Base-by-base conservation (phyloP, 495 filamentous ascomycete genomes). In the Podospora conica region DNA sequence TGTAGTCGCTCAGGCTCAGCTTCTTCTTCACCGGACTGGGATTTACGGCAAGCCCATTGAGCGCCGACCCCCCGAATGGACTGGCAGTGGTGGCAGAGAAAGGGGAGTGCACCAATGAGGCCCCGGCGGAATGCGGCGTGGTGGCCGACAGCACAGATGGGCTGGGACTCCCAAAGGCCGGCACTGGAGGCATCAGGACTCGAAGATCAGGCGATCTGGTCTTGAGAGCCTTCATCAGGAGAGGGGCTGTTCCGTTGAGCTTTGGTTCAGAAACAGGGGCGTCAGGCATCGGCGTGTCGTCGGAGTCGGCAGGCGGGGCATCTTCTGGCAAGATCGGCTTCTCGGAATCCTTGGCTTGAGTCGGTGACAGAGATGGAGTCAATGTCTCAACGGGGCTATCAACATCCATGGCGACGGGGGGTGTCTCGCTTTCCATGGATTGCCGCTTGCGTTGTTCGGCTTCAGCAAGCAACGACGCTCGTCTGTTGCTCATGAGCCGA, bases 1-100 rank as follows among this genome's bases (percentile, higher is more conserved):
- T 84, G 65, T 91, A 92, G 70, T 91, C 89, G 73, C 88, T 88
- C n/a, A 91, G 71, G 68, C 87, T 92, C 48, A 92, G 69, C 70
- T 88, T 88, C 79, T 91, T 92, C 77, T 86, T 86, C 48, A 84
- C 76, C 9, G 89, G 89, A 61, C 84, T 88, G 3, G 87, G 83
- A 20, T 79, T 79, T 15, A 82, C 80, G 1, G 76, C 73, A 10
- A 76, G 69, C 4, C 79, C 78, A 60, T 81, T 82, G 31, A 80
- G 71, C 6, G 79, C 71, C 1, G 81, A 71, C 54, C 79, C 74
- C 12, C 79, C 75, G 65, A 85, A 81, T 9, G 79, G 71, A 58
- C 68, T 78, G 53, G 79, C 74, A 55, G 77, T 67, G 21, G 70
- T 72, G 5, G 61, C 63, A 0, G 78, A 76, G 60, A 83, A 81